Base-by-base conservation (phyloP, 1,284 basidiomycete species). In the Microbotryum violaceum region DNA sequence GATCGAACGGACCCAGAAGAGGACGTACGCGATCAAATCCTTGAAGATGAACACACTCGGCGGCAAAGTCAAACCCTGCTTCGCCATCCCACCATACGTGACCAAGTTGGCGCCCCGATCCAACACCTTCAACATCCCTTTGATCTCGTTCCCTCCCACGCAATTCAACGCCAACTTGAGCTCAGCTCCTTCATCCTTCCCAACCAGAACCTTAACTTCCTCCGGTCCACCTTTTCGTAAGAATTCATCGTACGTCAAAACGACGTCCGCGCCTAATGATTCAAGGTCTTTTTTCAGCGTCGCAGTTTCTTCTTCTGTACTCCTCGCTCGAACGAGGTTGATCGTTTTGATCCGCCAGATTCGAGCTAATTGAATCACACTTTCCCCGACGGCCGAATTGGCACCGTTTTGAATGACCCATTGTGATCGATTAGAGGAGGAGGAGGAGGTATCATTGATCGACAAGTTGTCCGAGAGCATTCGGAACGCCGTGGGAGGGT, bases 31-130 rank as follows among this genome's bases (percentile, higher is more conserved):
- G 20, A 65, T 67, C 37, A 74, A 55, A 44, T 71, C 65, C 67
- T 84, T 88, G 79, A 91, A 92, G 65, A 91, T 90, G 75, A 88
- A 85, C 20, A 85, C 76, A 0, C 85, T 85, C 0, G 87, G 86
- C 1, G 89, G 86, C n/a, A 92, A 73, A 2, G 81, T 80, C 12
- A 91, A 75, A 1, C 89, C 88, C 57, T 85, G 81, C 74, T 86
- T 89, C 4, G 88, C 87, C 89, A 92, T 91, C 7, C 86, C 89
- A 29, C 89, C 89, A 64, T 91, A 92, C 0, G 90, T 88, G 10
- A 91, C 86, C 50, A 44, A 29, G 3, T 33, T 23, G 27, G 46
- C 27, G 31, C 14, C 46, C 60, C 60, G 3, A 63, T 31, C 8
- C 6, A 91, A 77, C 16, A 86, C 76, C 55, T 83, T 81, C 2